Conservation (phyloP, 345 rosid species). For the Carallia brachiata region DNA sequence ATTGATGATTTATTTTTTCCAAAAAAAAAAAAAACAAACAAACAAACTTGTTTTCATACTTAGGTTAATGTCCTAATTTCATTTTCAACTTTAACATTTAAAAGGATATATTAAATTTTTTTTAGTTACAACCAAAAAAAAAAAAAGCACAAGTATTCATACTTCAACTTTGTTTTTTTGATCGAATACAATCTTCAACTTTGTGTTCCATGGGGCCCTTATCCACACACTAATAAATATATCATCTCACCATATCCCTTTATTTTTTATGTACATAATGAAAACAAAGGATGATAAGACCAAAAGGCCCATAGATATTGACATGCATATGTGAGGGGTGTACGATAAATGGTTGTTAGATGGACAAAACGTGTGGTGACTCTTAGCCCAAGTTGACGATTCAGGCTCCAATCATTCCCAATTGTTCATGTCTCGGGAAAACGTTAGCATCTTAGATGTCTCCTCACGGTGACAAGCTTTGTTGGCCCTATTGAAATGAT, state of each 20-base stretch:
- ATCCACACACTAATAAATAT: background rate
- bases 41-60: no score
- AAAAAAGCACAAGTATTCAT: no score
- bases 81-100: no score
- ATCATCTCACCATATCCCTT: background rate
- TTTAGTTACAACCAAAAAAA: no score
- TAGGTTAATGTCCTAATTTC: no score
- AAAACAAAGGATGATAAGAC: background rate
- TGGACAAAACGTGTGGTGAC: conserved; percentile 23
- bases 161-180: no score
- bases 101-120: no score
- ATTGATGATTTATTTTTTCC: no score
- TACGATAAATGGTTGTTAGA: background rate
- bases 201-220: background rate
- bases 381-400: conserved; percentile 32
- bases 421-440: conserved; percentile 24
- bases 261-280: background rate
- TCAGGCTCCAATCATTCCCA: conserved; percentile 38
- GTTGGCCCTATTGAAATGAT: background rate
- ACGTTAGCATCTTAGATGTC: conserved; percentile 36
- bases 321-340: background rate
- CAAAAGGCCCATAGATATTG: background rate
- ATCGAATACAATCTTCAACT: background rate
- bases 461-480: background rate
- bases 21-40: no score